phyloP scores from a whole-genome alignment of 352 stramenopile species.

The Pelagophyceae sp. region DNA sequence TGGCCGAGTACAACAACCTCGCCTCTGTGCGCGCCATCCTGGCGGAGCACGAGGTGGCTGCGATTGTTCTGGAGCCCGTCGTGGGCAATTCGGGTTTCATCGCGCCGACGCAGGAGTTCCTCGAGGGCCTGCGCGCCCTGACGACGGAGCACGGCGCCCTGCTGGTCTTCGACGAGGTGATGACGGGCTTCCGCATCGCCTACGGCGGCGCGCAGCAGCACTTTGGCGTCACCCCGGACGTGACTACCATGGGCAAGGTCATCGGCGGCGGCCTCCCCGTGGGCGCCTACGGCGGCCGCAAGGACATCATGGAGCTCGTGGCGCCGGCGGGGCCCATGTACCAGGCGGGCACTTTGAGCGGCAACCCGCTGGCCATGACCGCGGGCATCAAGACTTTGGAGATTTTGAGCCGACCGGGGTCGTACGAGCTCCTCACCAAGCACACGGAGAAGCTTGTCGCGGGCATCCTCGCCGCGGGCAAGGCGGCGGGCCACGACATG shows the following conservation, averaged over 20 bases:
- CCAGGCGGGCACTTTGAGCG: slow-evolving; percentile 67
- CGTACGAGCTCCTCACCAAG: slow-evolving; percentile 64
- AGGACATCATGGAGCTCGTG: slow-evolving; percentile 74
- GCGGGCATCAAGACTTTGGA: slow-evolving; percentile 69
- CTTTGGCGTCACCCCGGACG: slow-evolving; percentile 69
- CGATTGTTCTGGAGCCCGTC: slow-evolving; percentile 68
- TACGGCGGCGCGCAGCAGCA: slow-evolving; percentile 68
- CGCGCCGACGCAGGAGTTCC: slow-evolving; percentile 61
- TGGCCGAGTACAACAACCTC: slow-evolving; percentile 73
- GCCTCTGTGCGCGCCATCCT: slow-evolving; percentile 62
- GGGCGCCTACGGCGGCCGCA: slow-evolving; percentile 61
- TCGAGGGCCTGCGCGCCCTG: slow-evolving; percentile 58
- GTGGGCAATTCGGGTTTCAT: slow-evolving; percentile 78
- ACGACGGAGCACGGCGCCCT: slow-evolving; percentile 58
- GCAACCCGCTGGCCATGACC: slow-evolving; percentile 71
- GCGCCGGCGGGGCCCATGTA: slow-evolving; percentile 72
- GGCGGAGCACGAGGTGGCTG: slow-evolving; percentile 61
- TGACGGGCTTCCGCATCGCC: slow-evolving; percentile 73
- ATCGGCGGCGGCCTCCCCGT: slow-evolving; percentile 61
- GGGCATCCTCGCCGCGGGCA: slow-evolving; percentile 55
- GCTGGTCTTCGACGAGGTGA: slow-evolving; percentile 75
- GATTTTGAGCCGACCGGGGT: slow-evolving; percentile 46
- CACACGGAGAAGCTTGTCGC: slow-evolving; percentile 61
- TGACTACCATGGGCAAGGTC: slow-evolving; percentile 77
- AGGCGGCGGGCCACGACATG: slow-evolving; percentile 61